Base-by-base conservation (phyloP, 768 basidiomycete genomes). In the Tulasnella sp. region DNA sequence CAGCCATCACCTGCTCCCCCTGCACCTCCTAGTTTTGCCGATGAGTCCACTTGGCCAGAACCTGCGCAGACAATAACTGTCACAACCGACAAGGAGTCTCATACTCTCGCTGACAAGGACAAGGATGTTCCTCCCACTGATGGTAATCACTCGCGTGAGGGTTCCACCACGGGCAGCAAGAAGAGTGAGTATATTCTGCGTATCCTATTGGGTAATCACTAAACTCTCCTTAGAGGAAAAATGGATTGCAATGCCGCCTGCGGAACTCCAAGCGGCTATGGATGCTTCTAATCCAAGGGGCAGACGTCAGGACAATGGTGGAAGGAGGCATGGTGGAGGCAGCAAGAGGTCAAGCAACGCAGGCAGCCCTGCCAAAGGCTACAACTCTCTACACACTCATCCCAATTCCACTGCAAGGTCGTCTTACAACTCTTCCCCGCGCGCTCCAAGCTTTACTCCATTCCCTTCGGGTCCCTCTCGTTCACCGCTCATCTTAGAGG, bases 121-220 rank as follows among this genome's bases (percentile, higher is more conserved):
- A 46, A 46, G 22, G 34, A 46, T 20, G 28, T 19, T 9, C 28
- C 31, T 13, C 15, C 24, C 31, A 29, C 37, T 28, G n/a, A n/a
- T n/a, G n/a, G n/a, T n/a, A n/a, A n/a, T n/a, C 48, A 50, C 34
- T 50, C 48, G n/a, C 34, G 48, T 9, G 48, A 50, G 37, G 42
- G 48, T 29, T 50, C 48, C 8, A 25, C 43, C 27, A 31, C 48
- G 7, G 48, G 22, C 28, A 42, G 40, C 19, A 43, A 43, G 40
- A 51, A 51, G 44, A 28, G 49, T 51, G 20, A 43, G 49, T 40
- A 49, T 31, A 27, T 41, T 29, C 25, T 24, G 29, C 40, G 27
- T 41, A 25, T 41, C 49, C 37, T 25, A 16, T 29, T 42, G n/a
- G n/a, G n/a, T 41, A 22, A 29, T 24, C 35, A 24, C 13, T 41